phyloP scores from a whole-genome alignment of 2,329 filamentous ascomycete species.

The Hypoxylon sp. region DNA sequence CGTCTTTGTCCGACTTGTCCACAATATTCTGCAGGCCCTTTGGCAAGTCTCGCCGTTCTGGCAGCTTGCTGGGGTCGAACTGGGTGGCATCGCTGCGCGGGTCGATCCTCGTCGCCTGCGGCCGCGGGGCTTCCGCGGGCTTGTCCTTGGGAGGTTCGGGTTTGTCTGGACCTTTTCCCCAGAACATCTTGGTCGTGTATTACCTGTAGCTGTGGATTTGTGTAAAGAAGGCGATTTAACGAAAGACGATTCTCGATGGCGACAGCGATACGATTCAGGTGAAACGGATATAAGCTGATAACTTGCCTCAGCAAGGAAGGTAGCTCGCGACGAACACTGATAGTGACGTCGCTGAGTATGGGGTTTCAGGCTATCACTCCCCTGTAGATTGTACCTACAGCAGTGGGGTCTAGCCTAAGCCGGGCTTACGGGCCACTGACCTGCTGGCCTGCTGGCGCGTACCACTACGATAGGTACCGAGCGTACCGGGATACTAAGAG shows the following conservation, averaged over 20 bases:
- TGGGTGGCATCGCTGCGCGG: constrained; percentile 45
- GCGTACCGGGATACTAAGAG: constrained; percentile 4
- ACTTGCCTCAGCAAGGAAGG: constrained; percentile 11
- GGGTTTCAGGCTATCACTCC: constrained; percentile 17
- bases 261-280: not conserved
- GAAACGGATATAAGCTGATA: not conserved
- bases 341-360: constrained; percentile 30
- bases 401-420: not conserved
- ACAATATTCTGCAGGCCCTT: constrained; percentile 64
- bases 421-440: too few species aligned
- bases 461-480: too few species aligned
- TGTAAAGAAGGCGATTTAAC: not conserved
- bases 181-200: constrained; percentile 39
- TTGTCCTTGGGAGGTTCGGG: constrained; percentile 39
- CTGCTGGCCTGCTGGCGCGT: too few species aligned
- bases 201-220: not conserved
- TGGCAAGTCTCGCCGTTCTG: constrained; percentile 60
- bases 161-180: constrained; percentile 45
- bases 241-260: not conserved
- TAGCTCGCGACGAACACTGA: constrained; percentile 13
- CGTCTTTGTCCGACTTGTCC: constrained; percentile 67
- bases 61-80: constrained; percentile 58
- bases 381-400: too few species aligned
- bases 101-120: constrained; percentile 38
- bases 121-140: constrained; percentile 34